A percentile compares a stretch with the other conserved stretches of the same genome.
Conservation (phyloP, 202 grass and related monocot genomes). For the Setaria viridis region DNA sequence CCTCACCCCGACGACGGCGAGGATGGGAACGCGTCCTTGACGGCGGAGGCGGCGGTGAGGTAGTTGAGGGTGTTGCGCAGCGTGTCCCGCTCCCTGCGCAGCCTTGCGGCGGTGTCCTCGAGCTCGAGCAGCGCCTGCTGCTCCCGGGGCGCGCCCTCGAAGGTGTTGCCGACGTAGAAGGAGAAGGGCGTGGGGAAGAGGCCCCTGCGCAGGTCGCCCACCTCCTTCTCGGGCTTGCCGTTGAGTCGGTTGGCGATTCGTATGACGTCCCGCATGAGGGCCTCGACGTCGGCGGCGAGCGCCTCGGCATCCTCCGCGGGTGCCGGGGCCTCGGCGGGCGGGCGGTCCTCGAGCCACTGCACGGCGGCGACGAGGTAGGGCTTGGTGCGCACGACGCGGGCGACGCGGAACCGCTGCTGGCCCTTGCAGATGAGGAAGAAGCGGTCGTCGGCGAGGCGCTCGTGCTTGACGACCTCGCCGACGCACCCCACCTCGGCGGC, state of each 20-base stretch:
- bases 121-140: constrained; percentile 89
- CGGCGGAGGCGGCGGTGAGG: constrained; percentile 77
- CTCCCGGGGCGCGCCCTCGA: constrained; percentile 70
- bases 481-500: constrained; percentile 74
- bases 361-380: constrained; percentile 85
- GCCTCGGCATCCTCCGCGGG: constrained; percentile 66
- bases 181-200: constrained; percentile 90
- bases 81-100: constrained; percentile 74
- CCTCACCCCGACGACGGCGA: constrained; percentile 55
- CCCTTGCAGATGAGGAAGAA: constrained; percentile 97
- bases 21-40: constrained; percentile 81
- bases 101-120: constrained; percentile 72
- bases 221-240: constrained; percentile 67
- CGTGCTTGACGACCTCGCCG: constrained; percentile 83
- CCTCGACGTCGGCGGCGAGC: constrained; percentile 68
- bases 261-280: constrained; percentile 79
- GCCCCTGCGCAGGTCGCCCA: constrained; percentile 65
- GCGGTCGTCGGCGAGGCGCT: constrained; percentile 78
- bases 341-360: constrained; percentile 81
- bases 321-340: constrained; percentile 40
- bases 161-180: constrained; percentile 81
- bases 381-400: constrained; percentile 62
- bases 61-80: constrained; percentile 87
- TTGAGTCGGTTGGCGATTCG: constrained; percentile 75
- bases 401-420: constrained; percentile 79